A percentile compares a stretch with the other conserved stretches of the same genome.
These are phyloP conservation scores for Selaginella moellendorffii DNA, from an alignment of 75 land plant species.

Conservation along the genomic window DNA sequence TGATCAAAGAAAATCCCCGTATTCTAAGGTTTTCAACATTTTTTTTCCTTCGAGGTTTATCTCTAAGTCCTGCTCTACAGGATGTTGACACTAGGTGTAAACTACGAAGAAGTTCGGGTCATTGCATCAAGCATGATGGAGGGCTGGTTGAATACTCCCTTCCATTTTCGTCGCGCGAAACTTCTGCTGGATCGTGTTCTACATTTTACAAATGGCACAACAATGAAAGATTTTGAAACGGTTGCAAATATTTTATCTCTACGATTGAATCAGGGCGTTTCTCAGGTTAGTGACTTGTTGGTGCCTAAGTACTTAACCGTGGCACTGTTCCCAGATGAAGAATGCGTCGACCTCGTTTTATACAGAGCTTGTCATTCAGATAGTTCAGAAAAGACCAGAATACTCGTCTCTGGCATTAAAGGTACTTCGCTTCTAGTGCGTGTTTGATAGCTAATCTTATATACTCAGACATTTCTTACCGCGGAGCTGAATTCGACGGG, in stretches of 20 bases:
- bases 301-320: background rate
- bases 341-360: slow-evolving; percentile 11
- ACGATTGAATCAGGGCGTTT: slow-evolving; percentile 2
- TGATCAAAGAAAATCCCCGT: slow-evolving; percentile 24
- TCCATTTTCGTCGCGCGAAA: slow-evolving; percentile 24
- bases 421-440: slow-evolving; percentile 12
- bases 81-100: slow-evolving; percentile 25
- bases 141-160: slow-evolving; percentile 28
- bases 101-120: slow-evolving; percentile 29
- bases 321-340: slow-evolving; percentile 14
- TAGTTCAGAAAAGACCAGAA: slow-evolving; percentile 20
- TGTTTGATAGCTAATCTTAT: background rate
- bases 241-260: slow-evolving; percentile 27
- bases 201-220: slow-evolving; percentile 28
- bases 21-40: slow-evolving; percentile 28
- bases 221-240: slow-evolving; percentile 21
- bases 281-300: background rate
- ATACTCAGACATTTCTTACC: slow-evolving; percentile 25
- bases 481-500: slow-evolving; percentile 17
- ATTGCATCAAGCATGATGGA: slow-evolving; percentile 31
- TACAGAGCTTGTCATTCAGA: slow-evolving; percentile 23
- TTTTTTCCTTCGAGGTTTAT: background rate
- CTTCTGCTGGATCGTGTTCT: slow-evolving; percentile 20
- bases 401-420: slow-evolving; percentile 28
- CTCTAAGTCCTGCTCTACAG: no score